Conservation (phyloP, 2,329 filamentous ascomycete genomes). For the Apiospora koreana region DNA sequence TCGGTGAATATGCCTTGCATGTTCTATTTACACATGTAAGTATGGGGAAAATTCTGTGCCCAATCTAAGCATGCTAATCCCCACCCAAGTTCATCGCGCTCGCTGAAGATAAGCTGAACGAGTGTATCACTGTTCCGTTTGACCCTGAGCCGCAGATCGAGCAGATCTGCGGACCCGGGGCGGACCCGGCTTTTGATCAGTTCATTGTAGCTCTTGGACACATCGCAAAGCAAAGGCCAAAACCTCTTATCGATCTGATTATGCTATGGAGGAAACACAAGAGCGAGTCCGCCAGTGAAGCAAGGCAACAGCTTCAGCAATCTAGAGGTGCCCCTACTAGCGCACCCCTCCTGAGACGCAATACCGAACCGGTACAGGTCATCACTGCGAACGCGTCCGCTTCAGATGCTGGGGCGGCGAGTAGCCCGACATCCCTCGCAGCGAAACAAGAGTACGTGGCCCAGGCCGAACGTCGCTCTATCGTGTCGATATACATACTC, state of each 20-base stretch:
- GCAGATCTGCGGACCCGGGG: constrained; percentile 84
- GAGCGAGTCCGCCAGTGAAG: constrained; percentile 80
- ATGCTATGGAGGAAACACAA: constrained; percentile 98
- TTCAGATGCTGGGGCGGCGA: constrained; percentile 32
- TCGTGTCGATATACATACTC: constrained; percentile 92
- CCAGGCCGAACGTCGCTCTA: constrained; percentile 84
- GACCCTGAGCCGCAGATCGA: constrained; percentile 85
- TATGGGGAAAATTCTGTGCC: constrained; percentile 18
- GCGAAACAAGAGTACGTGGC: constrained; percentile 70
- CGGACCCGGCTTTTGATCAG: constrained; percentile 89
- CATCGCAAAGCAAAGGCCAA: constrained; percentile 91
- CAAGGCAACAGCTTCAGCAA: constrained; percentile 60
- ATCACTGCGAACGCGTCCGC: constrained; percentile 31
- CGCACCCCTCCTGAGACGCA: constrained; percentile 64
- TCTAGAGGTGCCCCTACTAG: constrained; percentile 40
- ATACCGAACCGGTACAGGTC: constrained; percentile 69
- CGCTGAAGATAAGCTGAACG: constrained; percentile 93
- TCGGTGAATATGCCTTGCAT: constrained; percentile 96
- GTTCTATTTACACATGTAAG: constrained; percentile 89
- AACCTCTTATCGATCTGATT: constrained; percentile 92
- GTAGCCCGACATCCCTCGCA: constrained; percentile 42
- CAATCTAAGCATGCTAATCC: constrained; percentile 30
- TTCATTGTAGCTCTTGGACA: constrained; percentile 91
- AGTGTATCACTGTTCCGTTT: constrained; percentile 78
- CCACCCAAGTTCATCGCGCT: constrained; percentile 77